Evolutionary conservation across 331 rosid genomes (phyloP).

Genomic region (Quercus phellos): DNA sequence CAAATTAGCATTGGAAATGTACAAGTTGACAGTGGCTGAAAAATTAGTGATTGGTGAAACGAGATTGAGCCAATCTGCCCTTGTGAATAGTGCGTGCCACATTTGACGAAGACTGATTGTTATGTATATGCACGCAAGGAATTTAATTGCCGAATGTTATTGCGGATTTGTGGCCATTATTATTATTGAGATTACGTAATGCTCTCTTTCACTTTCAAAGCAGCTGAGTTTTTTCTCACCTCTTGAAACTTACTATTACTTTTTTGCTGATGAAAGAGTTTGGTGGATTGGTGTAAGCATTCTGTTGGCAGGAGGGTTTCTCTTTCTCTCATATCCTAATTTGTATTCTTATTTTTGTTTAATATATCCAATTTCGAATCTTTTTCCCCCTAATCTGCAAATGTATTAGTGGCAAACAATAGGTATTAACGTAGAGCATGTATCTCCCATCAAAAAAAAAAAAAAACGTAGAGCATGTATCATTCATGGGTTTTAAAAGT

Average conservation of each 20-base stretch:
- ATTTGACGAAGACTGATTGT: background rate
- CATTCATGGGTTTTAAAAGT: background rate
- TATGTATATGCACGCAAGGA: background rate
- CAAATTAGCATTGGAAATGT: background rate
- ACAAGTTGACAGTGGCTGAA: background rate
- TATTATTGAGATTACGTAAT: no score
- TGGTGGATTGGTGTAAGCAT: background rate
- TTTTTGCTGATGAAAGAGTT: background rate
- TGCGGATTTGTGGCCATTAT: background rate
- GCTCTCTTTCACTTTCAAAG: background rate
- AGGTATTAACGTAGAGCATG: background rate
- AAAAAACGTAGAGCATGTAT: background rate
- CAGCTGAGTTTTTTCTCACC: background rate
- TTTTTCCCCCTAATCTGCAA: background rate
- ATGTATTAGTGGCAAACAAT: background rate
- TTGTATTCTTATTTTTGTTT: background rate
- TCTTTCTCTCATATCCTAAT: background rate
- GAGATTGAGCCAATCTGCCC: background rate
- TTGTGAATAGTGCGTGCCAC: background rate
- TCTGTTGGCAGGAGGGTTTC: background rate
- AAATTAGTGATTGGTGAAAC: background rate
- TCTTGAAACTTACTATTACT: background rate
- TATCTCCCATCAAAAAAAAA: background rate
- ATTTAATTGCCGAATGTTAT: constrained; percentile 2
- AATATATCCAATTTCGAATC: background rate